A percentile compares a stretch with the other conserved stretches of the same genome.
These are phyloP conservation scores for Phaseolus lunatus DNA, from an alignment of 306 rosid genomes.

Conservation along the genomic window DNA sequence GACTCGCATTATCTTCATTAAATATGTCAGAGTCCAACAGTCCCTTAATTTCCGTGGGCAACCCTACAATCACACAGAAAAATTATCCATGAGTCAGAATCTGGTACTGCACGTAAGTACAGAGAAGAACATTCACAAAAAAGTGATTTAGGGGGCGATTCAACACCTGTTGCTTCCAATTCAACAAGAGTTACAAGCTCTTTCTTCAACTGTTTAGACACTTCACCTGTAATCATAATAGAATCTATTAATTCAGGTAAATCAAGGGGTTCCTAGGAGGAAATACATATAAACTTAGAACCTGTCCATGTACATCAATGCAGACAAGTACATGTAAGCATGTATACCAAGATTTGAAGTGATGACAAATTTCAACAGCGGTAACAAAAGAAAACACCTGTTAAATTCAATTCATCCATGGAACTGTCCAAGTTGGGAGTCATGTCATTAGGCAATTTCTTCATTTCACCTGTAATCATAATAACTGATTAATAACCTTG, in stretches of 20 bases:
- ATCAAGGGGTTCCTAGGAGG: constrained; percentile 16
- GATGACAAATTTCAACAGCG: constrained; percentile 24
- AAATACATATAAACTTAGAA: not conserved
- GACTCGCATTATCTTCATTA: constrained; percentile 32
- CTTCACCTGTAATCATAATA: constrained; percentile 50
- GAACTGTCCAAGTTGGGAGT: constrained; percentile 31
- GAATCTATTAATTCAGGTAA: constrained; percentile 25
- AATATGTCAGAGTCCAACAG: constrained; percentile 23
- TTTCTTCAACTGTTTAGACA: constrained; percentile 34
- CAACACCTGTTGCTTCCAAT: constrained; percentile 42
- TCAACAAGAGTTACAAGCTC: constrained; percentile 45
- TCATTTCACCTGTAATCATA: constrained; percentile 48
- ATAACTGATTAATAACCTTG: constrained; percentile 7
- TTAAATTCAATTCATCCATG: constrained; percentile 32
- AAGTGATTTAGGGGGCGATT: not conserved
- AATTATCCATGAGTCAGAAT: constrained; percentile 9
- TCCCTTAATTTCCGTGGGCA: constrained; percentile 30
- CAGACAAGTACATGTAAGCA: not conserved
- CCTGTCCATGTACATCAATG: not conserved
- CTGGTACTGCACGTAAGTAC: not conserved
- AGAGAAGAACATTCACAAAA: not conserved
- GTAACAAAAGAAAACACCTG: constrained; percentile 27
- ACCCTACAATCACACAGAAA: constrained; percentile 50
- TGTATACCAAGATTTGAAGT: constrained; percentile 1
- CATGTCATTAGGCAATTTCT: constrained; percentile 43